These are phyloP conservation scores for Hypsizygus marmoreus DNA, from an alignment of 768 basidiomycete species.

Conservation along the genomic window DNA sequence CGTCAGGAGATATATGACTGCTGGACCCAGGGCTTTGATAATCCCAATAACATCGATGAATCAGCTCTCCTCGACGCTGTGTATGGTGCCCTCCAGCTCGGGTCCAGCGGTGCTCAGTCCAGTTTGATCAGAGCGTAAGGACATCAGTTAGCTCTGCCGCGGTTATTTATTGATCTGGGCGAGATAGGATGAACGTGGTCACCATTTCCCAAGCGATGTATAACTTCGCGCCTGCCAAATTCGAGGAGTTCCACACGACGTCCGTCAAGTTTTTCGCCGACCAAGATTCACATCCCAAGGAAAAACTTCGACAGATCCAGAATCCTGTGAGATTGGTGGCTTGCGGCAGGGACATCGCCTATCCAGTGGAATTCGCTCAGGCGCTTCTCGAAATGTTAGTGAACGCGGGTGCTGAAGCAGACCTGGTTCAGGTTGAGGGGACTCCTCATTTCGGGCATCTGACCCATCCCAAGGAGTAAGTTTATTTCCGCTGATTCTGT, in stretches of 20 bases:
- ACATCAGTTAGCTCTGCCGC: background rate
- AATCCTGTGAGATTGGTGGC: constrained; percentile 36
- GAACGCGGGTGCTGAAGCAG: constrained; percentile 29
- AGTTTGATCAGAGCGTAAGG: constrained; percentile 28
- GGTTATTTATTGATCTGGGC: background rate
- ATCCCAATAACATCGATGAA: constrained; percentile 5
- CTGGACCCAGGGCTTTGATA: constrained; percentile 10
- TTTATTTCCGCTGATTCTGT: background rate
- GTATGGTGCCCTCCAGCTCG: constrained; percentile 24
- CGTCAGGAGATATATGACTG: constrained; percentile 32
- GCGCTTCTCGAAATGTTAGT: constrained; percentile 25
- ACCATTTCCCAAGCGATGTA: constrained; percentile 22
- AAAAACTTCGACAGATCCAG: constrained; percentile 24
- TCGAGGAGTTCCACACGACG: constrained; percentile 31
- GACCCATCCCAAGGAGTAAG: constrained; percentile 33
- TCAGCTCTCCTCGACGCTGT: constrained; percentile 7
- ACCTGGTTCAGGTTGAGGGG: constrained; percentile 22
- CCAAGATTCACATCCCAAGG: constrained; percentile 21
- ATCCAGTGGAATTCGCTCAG: constrained; percentile 27
- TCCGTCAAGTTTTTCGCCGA: constrained; percentile 35
- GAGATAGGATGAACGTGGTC: constrained; percentile 22
- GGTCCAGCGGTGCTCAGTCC: constrained; percentile 26
- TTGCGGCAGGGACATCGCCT: constrained; percentile 37
- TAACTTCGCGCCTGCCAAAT: constrained; percentile 27
- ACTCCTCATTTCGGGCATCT: constrained; percentile 40